A percentile compares a stretch with the other conserved stretches of the same genome.
Evolutionary conservation across 495 filamentous ascomycete genomes (phyloP).

Genomic region (Penicillium parvum): DNA sequence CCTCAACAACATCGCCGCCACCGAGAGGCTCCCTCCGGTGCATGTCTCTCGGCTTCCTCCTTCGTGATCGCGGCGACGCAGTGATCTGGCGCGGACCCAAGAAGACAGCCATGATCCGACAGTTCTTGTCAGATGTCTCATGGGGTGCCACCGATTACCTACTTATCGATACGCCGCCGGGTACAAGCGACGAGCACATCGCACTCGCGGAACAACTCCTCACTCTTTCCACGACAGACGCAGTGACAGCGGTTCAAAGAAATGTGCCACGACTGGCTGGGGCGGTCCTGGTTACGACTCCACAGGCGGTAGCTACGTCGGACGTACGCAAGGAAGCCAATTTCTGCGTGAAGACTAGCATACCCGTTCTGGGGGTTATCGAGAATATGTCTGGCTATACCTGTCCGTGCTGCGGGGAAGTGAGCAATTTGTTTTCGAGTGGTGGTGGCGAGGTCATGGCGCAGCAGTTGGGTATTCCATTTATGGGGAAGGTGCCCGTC

Average conservation of each 20-base stretch:
- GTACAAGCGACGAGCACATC: constrained; percentile 96
- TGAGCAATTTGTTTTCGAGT: constrained; percentile 85
- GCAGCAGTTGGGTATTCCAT: constrained; percentile 72
- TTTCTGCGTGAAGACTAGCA: constrained; percentile 83
- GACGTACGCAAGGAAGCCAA: constrained; percentile 97
- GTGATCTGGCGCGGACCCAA: constrained; percentile 98
- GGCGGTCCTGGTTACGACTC: constrained; percentile 92
- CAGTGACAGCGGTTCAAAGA: constrained; percentile 15
- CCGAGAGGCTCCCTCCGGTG: constrained; percentile 64
- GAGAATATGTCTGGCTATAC: constrained; percentile 99
- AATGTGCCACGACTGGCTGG: constrained; percentile 56
- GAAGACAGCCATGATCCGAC: constrained; percentile 98
- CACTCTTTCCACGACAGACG: constrained; percentile 39
- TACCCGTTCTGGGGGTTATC: constrained; percentile 80
- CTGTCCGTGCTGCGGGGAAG: constrained; percentile 90
- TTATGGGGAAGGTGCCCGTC: constrained; percentile 84
- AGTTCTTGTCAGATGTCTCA: constrained; percentile 88
- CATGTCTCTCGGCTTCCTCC: constrained; percentile 92
- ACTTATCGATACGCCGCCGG: constrained; percentile 92
- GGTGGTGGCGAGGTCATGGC: constrained; percentile 92
- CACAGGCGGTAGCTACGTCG: constrained; percentile 86
- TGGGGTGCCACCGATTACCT: constrained; percentile 88
- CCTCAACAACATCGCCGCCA: constrained; percentile 9
- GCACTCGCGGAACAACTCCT: constrained; percentile 83
- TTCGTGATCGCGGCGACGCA: constrained; percentile 76